Conservation (phyloP, 352 stramenopile genomes). For the Globisporangium camurandrum region DNA sequence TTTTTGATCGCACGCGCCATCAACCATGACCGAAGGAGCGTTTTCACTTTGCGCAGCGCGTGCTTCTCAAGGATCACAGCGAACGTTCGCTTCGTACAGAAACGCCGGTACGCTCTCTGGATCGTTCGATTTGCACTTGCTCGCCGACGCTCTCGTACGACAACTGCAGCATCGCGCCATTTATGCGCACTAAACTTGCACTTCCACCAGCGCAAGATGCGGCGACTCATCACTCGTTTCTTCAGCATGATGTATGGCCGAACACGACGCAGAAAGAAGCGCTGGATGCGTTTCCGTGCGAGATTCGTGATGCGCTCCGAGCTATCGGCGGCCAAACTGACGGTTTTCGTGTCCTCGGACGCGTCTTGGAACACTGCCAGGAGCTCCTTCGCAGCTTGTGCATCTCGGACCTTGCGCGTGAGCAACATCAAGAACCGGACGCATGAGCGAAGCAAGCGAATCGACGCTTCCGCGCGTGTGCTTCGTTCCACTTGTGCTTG, state of each 20-base stretch:
- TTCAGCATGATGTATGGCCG: slow-evolving; percentile 33
- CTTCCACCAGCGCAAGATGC: slow-evolving; percentile 43
- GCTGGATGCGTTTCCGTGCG: slow-evolving; percentile 25
- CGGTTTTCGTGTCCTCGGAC: slow-evolving; percentile 23
- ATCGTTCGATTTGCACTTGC: slow-evolving; percentile 29
- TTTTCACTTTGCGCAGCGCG: slow-evolving; percentile 21
- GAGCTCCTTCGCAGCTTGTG: slow-evolving; percentile 32
- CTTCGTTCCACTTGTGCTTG: slow-evolving; percentile 6
- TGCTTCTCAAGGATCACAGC: slow-evolving; percentile 23
- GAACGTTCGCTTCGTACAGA: slow-evolving; percentile 23
- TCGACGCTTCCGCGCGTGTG: neutral
- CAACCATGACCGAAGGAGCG: slow-evolving; percentile 38
- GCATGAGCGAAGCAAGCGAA: slow-evolving; percentile 18
- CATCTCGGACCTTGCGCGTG: slow-evolving; percentile 19
- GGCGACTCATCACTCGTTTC: slow-evolving; percentile 38
- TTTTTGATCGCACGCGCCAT: slow-evolving; percentile 32
- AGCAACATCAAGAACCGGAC: slow-evolving; percentile 31
- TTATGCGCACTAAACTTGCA: slow-evolving; percentile 10
- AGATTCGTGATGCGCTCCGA: slow-evolving; percentile 10
- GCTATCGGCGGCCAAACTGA: neutral
- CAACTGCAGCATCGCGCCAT: slow-evolving; percentile 20
- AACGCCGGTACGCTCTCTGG: slow-evolving; percentile 29
- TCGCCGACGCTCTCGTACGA: slow-evolving; percentile 8
- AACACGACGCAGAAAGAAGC: slow-evolving; percentile 44
- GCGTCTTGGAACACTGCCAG: slow-evolving; percentile 28